phyloP scores from a whole-genome alignment of 2,329 filamentous ascomycete genomes.

The Aspergillus sp. region DNA sequence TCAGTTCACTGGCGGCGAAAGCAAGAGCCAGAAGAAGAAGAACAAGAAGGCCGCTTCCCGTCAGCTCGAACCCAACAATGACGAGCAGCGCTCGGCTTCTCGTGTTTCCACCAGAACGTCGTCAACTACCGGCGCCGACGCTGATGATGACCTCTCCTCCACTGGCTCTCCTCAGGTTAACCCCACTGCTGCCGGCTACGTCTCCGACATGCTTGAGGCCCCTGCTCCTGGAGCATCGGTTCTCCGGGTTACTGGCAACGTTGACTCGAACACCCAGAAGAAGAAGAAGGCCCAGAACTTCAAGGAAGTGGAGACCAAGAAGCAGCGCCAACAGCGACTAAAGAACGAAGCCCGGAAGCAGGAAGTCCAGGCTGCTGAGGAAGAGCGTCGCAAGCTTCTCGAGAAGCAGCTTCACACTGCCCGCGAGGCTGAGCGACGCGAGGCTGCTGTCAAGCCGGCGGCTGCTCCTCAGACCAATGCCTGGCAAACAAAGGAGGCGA shows the following conservation, averaged over 20 bases:
- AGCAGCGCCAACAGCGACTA: constrained; percentile 87
- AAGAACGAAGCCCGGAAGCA: constrained; percentile 81
- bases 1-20: constrained; percentile 37
- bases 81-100: constrained; percentile 41
- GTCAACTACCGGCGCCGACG: constrained; percentile 71
- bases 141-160: constrained; percentile 77
- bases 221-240: constrained; percentile 67
- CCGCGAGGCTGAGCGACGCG: constrained; percentile 81
- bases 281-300: constrained; percentile 62
- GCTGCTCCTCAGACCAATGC: constrained; percentile 49
- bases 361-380: constrained; percentile 73
- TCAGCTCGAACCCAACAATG: constrained; percentile 53
- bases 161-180: constrained; percentile 63
- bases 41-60: constrained; percentile 63
- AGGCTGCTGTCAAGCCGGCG: constrained; percentile 53
- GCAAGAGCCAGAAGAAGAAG: constrained; percentile 60
- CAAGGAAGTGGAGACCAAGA: constrained; percentile 80
- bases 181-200: constrained; percentile 57
- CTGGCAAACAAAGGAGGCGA: constrained; percentile 50
- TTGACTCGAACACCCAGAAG: constrained; percentile 48
- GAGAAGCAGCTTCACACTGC: constrained; percentile 83
- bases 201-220: constrained; percentile 90
- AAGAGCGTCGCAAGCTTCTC: constrained; percentile 70
- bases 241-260: constrained; percentile 72
- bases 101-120: constrained; percentile 59